These are phyloP conservation scores for Schizonepeta tenuifolia DNA, from an alignment of 257 asterid species.

Conservation along the genomic window DNA sequence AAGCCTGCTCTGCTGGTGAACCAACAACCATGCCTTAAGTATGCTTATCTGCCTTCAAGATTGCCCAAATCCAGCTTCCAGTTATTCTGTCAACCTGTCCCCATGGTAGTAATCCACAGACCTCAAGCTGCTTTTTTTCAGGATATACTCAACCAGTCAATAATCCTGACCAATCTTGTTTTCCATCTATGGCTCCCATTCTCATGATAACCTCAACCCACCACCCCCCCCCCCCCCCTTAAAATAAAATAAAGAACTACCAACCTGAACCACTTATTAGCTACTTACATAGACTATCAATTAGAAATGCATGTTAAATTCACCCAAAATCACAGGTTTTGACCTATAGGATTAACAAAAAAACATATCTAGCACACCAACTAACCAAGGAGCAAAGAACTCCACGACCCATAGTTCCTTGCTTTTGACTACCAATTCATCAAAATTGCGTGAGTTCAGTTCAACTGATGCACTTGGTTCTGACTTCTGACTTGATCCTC, in stretches of 20 bases:
- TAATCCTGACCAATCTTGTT: background rate
- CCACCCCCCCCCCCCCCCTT: no score
- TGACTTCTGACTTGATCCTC: constrained; percentile 80
- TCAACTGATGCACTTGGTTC: constrained; percentile 90
- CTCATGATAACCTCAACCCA: background rate
- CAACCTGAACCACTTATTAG: background rate
- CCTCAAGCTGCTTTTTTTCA: background rate
- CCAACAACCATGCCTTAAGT: background rate
- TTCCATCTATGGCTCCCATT: background rate
- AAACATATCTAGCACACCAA: constrained; percentile 23
- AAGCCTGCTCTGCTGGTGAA: background rate
- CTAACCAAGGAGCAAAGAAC: constrained; percentile 98
- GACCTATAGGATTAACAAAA: background rate
- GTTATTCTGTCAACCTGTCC: background rate
- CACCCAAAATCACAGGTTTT: background rate
- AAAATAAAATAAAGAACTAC: background rate
- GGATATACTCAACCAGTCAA: background rate
- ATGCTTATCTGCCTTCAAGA: background rate
- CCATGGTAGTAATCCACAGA: background rate
- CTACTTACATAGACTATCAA: constrained; percentile 6
- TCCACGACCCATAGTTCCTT: constrained; percentile 96
- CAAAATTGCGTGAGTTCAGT: constrained; percentile 82
- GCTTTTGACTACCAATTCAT: constrained; percentile 83
- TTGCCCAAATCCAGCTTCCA: background rate
- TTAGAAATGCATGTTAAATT: constrained; percentile 4